These are phyloP conservation scores for Penicillium paxilli DNA, from an alignment of 495 filamentous ascomycete species.

Conservation along the genomic window DNA sequence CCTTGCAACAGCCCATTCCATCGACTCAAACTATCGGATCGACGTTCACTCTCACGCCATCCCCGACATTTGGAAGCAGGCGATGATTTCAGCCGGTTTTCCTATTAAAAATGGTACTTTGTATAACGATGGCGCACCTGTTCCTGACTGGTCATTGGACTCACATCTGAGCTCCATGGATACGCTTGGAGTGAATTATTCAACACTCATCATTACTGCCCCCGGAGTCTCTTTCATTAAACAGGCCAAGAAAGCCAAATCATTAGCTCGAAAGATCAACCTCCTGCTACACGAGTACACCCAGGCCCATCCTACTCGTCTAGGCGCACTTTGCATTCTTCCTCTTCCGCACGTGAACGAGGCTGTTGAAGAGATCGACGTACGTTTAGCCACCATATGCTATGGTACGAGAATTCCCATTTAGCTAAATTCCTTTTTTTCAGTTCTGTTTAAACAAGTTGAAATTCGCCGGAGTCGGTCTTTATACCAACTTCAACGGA, in stretches of 20 bases:
- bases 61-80: slow-evolving; percentile 27
- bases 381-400: no score
- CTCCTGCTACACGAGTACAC: slow-evolving; percentile 34
- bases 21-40: slow-evolving; percentile 13
- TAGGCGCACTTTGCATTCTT: slow-evolving; percentile 53
- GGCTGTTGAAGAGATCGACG: slow-evolving; percentile 40
- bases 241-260: slow-evolving; percentile 20
- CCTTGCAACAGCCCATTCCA: not conserved
- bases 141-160: slow-evolving; percentile 38
- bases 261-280: slow-evolving; percentile 27
- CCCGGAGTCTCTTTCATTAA: slow-evolving; percentile 42
- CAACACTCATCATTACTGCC: slow-evolving; percentile 47
- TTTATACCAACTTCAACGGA: slow-evolving; percentile 49
- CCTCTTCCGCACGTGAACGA: slow-evolving; percentile 45
- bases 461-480: slow-evolving; percentile 42
- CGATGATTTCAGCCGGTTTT: slow-evolving; percentile 28
- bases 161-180: slow-evolving; percentile 49
- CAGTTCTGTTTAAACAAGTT: slow-evolving; percentile 25
- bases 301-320: slow-evolving; percentile 30
- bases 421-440: no score
- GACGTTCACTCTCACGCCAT: slow-evolving; percentile 39
- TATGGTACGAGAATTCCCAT: no score
- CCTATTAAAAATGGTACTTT: slow-evolving; percentile 35
- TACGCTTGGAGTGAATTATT: slow-evolving; percentile 39
- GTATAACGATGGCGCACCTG: slow-evolving; percentile 17